Conservation (phyloP, 108 stramenopile species). For the Seminavis robusta region DNA sequence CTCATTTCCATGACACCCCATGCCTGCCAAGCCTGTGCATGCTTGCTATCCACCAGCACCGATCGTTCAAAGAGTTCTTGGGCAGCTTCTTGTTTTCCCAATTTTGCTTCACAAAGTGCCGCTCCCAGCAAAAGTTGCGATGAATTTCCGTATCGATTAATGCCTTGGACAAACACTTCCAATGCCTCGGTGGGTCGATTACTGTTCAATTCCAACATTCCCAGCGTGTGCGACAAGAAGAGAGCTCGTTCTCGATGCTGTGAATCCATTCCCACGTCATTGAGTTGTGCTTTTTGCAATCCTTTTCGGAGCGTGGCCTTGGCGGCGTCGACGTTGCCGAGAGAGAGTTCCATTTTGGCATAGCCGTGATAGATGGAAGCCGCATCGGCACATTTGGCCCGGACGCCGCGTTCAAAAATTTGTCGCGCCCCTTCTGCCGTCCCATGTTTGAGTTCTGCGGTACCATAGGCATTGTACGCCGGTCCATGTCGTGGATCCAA, state of each 20-base stretch:
- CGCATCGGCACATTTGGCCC: slow-evolving; percentile 64
- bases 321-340: slow-evolving; percentile 65
- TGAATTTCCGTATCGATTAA: slow-evolving; percentile 60
- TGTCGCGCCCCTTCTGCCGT: slow-evolving; percentile 50
- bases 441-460: slow-evolving; percentile 54
- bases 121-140: slow-evolving; percentile 72
- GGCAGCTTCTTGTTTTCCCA: slow-evolving; percentile 70
- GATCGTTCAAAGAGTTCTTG: slow-evolving; percentile 61
- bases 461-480: slow-evolving; percentile 82
- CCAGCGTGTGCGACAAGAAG: slow-evolving; percentile 79
- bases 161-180: slow-evolving; percentile 55
- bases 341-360: slow-evolving; percentile 68
- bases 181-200: slow-evolving; percentile 57
- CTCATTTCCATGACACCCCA: slow-evolving; percentile 89
- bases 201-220: slow-evolving; percentile 77
- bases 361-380: slow-evolving; percentile 83
- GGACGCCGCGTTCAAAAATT: slow-evolving; percentile 68
- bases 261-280: slow-evolving; percentile 40
- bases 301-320: slow-evolving; percentile 52
- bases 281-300: slow-evolving; percentile 37
- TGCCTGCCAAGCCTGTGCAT: slow-evolving; percentile 88
- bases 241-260: slow-evolving; percentile 51
- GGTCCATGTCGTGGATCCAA: slow-evolving; percentile 80
- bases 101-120: slow-evolving; percentile 69
- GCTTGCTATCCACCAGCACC: slow-evolving; percentile 46